Evolutionary conservation across 2,329 filamentous ascomycete species (phyloP), one percentile per base, ranked within the genome.

Genomic region (Fusarium falciforme): DNA sequence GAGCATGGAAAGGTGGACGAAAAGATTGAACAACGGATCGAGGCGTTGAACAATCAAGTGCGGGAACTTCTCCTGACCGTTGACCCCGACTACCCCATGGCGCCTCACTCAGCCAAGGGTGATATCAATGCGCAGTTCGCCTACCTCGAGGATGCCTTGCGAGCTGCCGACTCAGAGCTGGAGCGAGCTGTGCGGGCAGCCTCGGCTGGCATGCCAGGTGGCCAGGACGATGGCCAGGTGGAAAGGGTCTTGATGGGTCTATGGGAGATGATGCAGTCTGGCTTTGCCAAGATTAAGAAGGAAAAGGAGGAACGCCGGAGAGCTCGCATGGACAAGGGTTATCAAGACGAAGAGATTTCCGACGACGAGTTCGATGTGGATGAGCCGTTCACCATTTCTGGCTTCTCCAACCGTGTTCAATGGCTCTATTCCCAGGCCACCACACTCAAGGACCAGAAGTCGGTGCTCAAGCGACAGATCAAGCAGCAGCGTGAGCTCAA

Each of bases 401-500:
- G 92, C 22, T 97, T 98, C 81, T 92, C 91, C 17, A 86, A 89
- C 10, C 94, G 94, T 78, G 91, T 98, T 1, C 92, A 95, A 77
- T 93, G 91, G 84, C 85, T 98, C 6, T 94, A 95, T 79, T 87
- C 88, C 44, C 93, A 94, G 67, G 90, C 94, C n/a, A 93, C 92
- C 20, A 90, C 90, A 22, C 86, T 98, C 38, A 92, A 94, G 71
- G 94, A 98, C 77, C 95, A 98, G 80, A 97, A 98, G 80, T 90
- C 91, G 58, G 95, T 98, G 25, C 88, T 98, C 10, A 93, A 96
- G 78, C 91, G 95, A 49, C 95, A 98, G 81, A 96, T 98, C 78
- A 96, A 97, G 84, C 95, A 98, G 81, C 96, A 98, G 83, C 93
- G 95, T 67, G 94, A 97, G 79, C 89, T 98, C 66, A 97, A 97